phyloP scores from a whole-genome alignment of 257 asterid genomes.

The Echites panduratus region DNA sequence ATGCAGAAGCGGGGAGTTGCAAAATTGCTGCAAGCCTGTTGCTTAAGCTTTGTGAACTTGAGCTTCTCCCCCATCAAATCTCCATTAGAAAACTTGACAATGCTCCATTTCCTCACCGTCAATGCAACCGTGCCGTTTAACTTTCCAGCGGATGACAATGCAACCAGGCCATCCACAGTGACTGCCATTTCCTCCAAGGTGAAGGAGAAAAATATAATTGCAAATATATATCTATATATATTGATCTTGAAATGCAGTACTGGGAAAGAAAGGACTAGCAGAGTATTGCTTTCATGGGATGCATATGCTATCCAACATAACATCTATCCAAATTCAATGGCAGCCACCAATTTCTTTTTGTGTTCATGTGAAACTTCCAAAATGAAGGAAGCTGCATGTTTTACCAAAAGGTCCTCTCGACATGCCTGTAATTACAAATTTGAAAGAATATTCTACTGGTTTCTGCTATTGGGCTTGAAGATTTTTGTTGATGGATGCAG shows the following conservation, averaged over 20 bases:
- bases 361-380: slow-evolving; percentile 40
- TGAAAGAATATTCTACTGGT: slow-evolving; percentile 43
- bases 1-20: slow-evolving; percentile 34
- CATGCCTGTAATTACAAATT: slow-evolving; percentile 4
- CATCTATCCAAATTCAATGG: slow-evolving; percentile 58
- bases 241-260: slow-evolving; percentile 5
- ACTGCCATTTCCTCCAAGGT: slow-evolving; percentile 41
- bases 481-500: slow-evolving; percentile 12
- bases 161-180: slow-evolving; percentile 43
- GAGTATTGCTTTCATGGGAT: slow-evolving; percentile 36
- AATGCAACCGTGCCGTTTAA: slow-evolving; percentile 33
- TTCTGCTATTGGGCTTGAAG: slow-evolving; percentile 18
- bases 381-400: slow-evolving; percentile 17
- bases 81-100: slow-evolving; percentile 53
- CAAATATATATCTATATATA: slow-evolving; percentile 7
- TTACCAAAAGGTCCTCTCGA: slow-evolving; percentile 22
- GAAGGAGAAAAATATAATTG: slow-evolving; percentile 13
- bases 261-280: slow-evolving; percentile 5
- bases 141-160: slow-evolving; percentile 46
- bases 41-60: slow-evolving; percentile 29
- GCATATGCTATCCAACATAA: slow-evolving; percentile 44
- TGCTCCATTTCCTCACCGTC: slow-evolving; percentile 29
- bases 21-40: slow-evolving; percentile 26
- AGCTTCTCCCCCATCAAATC: slow-evolving; percentile 75
- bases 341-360: slow-evolving; percentile 61